phyloP scores from a whole-genome alignment of 2,329 filamentous ascomycete species.

The Colletotrichum abscissum region DNA sequence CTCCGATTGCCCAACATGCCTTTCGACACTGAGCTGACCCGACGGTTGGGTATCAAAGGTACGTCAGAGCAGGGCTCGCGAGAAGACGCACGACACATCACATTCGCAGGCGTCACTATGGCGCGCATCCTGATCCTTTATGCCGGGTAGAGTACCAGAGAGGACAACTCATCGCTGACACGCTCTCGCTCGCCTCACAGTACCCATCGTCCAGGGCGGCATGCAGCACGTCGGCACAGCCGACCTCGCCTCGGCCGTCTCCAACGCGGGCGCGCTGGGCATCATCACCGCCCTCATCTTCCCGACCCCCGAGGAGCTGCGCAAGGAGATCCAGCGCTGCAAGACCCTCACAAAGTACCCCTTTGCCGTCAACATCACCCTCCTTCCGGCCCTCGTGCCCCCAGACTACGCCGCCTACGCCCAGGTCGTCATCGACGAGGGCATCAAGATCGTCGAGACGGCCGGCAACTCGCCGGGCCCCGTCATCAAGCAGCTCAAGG shows the following conservation, averaged over 20 bases:
- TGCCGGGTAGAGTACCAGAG: neutral
- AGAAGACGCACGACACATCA: slow-evolving; percentile 7
- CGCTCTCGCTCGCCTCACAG: slow-evolving; percentile 50
- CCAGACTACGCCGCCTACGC: slow-evolving; percentile 95
- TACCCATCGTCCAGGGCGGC: slow-evolving; percentile 86
- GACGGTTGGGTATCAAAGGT: slow-evolving; percentile 67
- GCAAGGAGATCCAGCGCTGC: slow-evolving; percentile 91
- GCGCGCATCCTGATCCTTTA: slow-evolving; percentile 3
- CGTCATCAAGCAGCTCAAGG: slow-evolving; percentile 89
- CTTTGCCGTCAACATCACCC: slow-evolving; percentile 95
- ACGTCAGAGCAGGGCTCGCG: slow-evolving; percentile 32
- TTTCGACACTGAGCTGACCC: slow-evolving; percentile 68
- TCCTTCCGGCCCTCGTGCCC: slow-evolving; percentile 88
- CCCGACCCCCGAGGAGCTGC: slow-evolving; percentile 89
- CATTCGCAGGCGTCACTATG: neutral
- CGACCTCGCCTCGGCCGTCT: slow-evolving; percentile 80
- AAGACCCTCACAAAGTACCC: slow-evolving; percentile 81
- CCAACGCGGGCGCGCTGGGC: slow-evolving; percentile 84
- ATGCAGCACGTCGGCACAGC: slow-evolving; percentile 91
- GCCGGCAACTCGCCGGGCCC: slow-evolving; percentile 90
- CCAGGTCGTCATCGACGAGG: slow-evolving; percentile 92
- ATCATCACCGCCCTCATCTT: slow-evolving; percentile 92
- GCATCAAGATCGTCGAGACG: slow-evolving; percentile 90
- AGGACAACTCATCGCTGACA: slow-evolving; percentile 17
- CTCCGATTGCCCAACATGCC: slow-evolving; percentile 57